Conservation (phyloP, 2,329 filamentous ascomycete genomes). For the Pseudogymnoascus sp. region DNA sequence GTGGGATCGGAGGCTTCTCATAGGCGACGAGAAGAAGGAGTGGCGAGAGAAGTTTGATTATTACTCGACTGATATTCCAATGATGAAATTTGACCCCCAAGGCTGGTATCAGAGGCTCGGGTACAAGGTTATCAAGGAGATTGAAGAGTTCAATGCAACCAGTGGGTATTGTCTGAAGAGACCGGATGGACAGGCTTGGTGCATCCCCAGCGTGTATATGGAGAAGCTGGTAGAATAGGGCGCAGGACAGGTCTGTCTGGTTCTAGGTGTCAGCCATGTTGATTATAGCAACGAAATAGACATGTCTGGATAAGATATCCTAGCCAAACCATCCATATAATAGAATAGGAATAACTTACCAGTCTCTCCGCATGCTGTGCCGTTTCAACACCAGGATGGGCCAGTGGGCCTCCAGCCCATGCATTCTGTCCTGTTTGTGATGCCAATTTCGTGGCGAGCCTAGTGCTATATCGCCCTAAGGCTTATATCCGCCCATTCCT, state of each 20-base stretch:
- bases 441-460: background rate
- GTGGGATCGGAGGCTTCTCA: constrained; percentile 11
- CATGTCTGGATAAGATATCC: background rate
- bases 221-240: background rate
- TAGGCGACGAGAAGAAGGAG: constrained; percentile 11
- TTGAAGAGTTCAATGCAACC: background rate
- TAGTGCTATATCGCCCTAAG: background rate
- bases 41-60: constrained; percentile 11
- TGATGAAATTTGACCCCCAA: background rate
- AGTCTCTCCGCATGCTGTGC: background rate
- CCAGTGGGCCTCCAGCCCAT: background rate
- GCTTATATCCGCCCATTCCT: background rate
- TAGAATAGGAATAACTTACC: background rate
- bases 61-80: background rate
- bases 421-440: background rate
- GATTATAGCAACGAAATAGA: background rate
- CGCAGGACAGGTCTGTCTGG: background rate
- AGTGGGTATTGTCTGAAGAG: constrained; percentile 5
- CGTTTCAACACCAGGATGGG: background rate
- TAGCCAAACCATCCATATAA: background rate
- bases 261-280: background rate
- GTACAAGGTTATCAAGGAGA: constrained; percentile 2
- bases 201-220: constrained; percentile 6
- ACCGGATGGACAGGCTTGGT: background rate
- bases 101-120: constrained; percentile 5